Conservation (phyloP, 2,329 filamentous ascomycete genomes). For the Aspergillus proliferans region DNA sequence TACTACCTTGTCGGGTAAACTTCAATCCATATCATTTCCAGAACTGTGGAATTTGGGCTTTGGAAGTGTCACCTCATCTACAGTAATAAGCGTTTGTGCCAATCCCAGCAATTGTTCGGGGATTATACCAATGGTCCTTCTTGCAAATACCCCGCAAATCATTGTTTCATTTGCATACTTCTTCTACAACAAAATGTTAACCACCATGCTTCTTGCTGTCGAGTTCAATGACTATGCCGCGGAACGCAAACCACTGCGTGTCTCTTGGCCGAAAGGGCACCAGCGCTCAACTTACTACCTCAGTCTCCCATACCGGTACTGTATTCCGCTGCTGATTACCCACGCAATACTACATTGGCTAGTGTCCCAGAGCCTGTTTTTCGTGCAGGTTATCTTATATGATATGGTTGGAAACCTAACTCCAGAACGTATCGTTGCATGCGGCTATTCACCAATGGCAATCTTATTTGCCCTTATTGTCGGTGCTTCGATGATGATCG, state of each 20-base stretch:
- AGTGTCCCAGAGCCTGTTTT: constrained; percentile 41
- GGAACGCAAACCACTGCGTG: constrained; percentile 36
- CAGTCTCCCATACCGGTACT: constrained; percentile 38
- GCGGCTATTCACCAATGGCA: not conserved
- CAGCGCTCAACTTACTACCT: constrained; percentile 43
- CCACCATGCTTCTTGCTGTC: constrained; percentile 40
- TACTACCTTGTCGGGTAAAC: not conserved
- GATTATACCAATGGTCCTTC: constrained; percentile 3
- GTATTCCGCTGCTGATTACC: constrained; percentile 30
- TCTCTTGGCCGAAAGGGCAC: constrained; percentile 35
- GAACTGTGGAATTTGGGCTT: not conserved
- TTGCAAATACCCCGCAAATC: constrained; percentile 29
- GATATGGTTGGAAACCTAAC: constrained; percentile 16
- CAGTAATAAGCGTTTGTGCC: not conserved
- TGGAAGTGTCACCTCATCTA: not conserved
- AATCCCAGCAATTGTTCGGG: not conserved
- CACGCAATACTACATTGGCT: constrained; percentile 41
- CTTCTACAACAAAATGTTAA: constrained; percentile 32
- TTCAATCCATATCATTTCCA: not conserved
- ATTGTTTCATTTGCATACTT: constrained; percentile 30
- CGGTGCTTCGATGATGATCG: constrained; percentile 1
- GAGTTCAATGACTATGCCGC: constrained; percentile 39
- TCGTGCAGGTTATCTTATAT: constrained; percentile 15
- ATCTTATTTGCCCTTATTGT: not conserved
- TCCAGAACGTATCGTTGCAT: constrained; percentile 1